Conservation (phyloP, 1,284 basidiomycete species). For the Ganoderma meredithae region DNA sequence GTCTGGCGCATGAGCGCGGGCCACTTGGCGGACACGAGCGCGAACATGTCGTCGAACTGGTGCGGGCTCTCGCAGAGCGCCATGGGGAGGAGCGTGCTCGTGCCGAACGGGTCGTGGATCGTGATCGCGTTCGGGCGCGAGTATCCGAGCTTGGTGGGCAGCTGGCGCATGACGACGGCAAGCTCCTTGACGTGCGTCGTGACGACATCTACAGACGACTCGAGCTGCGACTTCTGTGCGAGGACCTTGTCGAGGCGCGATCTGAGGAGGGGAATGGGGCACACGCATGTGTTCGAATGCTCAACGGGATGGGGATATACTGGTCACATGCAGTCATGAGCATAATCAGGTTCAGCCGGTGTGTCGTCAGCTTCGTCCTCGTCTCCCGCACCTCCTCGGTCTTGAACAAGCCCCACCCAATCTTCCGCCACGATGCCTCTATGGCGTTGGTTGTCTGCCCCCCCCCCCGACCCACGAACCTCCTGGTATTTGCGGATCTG, state of each 20-base stretch:
- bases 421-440: conserved; percentile 1
- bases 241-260: neutral
- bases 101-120: conserved; percentile 12
- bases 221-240: neutral
- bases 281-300: neutral
- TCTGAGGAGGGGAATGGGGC: neutral
- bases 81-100: conserved; percentile 11
- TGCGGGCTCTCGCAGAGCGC: neutral
- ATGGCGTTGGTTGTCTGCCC: neutral
- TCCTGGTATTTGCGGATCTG: neutral
- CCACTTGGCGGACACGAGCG: neutral
- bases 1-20: neutral
- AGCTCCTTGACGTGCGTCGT: neutral
- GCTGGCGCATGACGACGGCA: conserved; percentile 7
- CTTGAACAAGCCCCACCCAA: conserved; percentile 2
- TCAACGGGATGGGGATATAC: neutral
- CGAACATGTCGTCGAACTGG: neutral
- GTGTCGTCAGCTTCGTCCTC: neutral
- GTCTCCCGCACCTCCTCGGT: conserved; percentile 3
- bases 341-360: neutral
- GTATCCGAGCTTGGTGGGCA: conserved; percentile 12
- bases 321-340: conserved; percentile 2
- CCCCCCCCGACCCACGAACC: neutral
- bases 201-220: neutral
- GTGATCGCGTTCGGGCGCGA: conserved; percentile 8